Percentiles rank a stretch among this genome's conserved stretches.
phyloP scores from a whole-genome alignment of 2,329 filamentous ascomycete species.

The Colletotrichum gigasporum region DNA sequence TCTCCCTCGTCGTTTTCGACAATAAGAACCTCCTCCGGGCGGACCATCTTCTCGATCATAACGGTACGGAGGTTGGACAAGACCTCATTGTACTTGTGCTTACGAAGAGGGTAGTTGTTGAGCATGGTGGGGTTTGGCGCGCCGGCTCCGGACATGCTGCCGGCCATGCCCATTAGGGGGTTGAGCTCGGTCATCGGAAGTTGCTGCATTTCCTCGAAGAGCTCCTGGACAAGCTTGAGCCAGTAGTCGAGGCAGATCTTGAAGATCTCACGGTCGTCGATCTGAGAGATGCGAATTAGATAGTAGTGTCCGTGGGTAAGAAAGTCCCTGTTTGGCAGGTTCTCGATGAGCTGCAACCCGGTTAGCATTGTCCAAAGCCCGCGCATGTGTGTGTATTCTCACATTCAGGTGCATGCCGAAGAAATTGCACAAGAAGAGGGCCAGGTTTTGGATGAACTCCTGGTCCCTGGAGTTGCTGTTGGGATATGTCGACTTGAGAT shows the following conservation, averaged over 20 bases:
- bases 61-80: constrained; percentile 93
- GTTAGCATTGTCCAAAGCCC: constrained; percentile 30
- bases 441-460: constrained; percentile 96
- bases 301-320: constrained; percentile 98
- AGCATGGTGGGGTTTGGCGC: constrained; percentile 87
- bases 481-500: constrained; percentile 90
- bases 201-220: constrained; percentile 99
- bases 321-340: constrained; percentile 93
- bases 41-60: constrained; percentile 99
- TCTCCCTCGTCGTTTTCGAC: constrained; percentile 99
- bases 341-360: constrained; percentile 80
- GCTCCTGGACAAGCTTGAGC: constrained; percentile 96
- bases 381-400: constrained; percentile 37
- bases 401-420: constrained; percentile 92
- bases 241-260: constrained; percentile 99
- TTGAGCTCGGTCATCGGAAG: constrained; percentile 94
- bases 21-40: constrained; percentile 95
- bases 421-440: constrained; percentile 96
- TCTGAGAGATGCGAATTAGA: constrained; percentile 96
- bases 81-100: constrained; percentile 97
- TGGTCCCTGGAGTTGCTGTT: constrained; percentile 93
- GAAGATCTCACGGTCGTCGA: constrained; percentile 98
- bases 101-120: constrained; percentile 90
- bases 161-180: constrained; percentile 83
- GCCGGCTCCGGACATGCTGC: constrained; percentile 78